These are phyloP conservation scores for Aurinia saxatilis DNA, from an alignment of 345 rosid genomes.

Conservation along the genomic window DNA sequence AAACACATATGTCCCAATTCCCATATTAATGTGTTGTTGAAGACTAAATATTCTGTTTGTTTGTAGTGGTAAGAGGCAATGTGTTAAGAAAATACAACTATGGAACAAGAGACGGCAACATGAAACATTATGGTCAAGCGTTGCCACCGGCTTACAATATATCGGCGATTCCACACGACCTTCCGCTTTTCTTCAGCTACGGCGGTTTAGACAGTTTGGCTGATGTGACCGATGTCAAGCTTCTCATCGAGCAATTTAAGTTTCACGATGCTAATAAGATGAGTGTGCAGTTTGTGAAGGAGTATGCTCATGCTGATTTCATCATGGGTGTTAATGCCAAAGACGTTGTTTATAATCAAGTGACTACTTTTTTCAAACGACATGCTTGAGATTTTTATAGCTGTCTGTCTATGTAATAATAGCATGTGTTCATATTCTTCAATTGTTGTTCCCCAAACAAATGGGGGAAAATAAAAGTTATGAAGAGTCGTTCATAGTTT, in stretches of 20 bases:
- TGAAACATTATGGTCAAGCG: slow-evolving; percentile 55
- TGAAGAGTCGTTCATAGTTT: too few species aligned
- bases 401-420: not conserved
- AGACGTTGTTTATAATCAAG: slow-evolving; percentile 59
- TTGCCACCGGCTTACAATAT: slow-evolving; percentile 64
- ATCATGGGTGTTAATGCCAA: slow-evolving; percentile 80
- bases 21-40: not conserved
- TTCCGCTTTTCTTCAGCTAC: slow-evolving; percentile 70
- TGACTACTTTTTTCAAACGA: slow-evolving; percentile 50
- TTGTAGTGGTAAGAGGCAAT: slow-evolving; percentile 59
- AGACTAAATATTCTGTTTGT: not conserved
- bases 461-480: not conserved
- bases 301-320: slow-evolving; percentile 86
- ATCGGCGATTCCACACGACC: slow-evolving; percentile 60
- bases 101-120: slow-evolving; percentile 39
- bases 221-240: slow-evolving; percentile 53
- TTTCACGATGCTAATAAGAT: slow-evolving; percentile 60
- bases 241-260: slow-evolving; percentile 53
- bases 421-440: slow-evolving; percentile 3
- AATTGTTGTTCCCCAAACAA: not conserved
- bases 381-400: slow-evolving; percentile 20
- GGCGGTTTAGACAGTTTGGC: slow-evolving; percentile 69
- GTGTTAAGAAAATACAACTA: slow-evolving; percentile 66
- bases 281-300: slow-evolving; percentile 46
- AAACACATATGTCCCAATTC: not conserved